phyloP scores from a whole-genome alignment of 2,329 filamentous ascomycete species.

The Magnaporthiopsis poae region DNA sequence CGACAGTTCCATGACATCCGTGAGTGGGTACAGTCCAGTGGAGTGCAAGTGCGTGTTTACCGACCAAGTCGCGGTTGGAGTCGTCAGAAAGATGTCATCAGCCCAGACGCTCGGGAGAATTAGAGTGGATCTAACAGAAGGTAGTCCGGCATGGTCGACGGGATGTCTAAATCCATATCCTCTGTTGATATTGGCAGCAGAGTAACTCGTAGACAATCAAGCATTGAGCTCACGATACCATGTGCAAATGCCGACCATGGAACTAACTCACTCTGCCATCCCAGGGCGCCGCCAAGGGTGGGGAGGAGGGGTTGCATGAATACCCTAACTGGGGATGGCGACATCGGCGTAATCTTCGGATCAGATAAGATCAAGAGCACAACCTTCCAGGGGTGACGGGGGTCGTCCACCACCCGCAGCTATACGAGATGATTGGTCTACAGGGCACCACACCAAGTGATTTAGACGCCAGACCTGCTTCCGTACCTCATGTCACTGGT shows the following conservation, averaged over 20 bases:
- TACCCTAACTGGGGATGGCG: constrained; percentile 17
- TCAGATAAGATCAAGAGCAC: constrained; percentile 39
- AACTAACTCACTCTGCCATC: not conserved
- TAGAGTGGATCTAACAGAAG: no score
- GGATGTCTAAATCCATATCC: not conserved
- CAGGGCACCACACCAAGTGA: not conserved
- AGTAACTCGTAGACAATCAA: no score
- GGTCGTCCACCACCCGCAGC: not conserved
- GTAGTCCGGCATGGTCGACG: not conserved
- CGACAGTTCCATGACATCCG: not conserved
- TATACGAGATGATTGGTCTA: not conserved
- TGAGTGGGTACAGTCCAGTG: not conserved
- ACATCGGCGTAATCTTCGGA: constrained; percentile 42
- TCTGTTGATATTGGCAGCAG: no score
- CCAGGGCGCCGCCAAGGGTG: not conserved
- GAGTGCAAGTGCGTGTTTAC: not conserved
- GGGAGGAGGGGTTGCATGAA: constrained; percentile 9
- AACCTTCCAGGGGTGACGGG: constrained; percentile 12
- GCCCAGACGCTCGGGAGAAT: not conserved
- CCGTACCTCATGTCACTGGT: not conserved
- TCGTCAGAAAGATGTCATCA: not conserved
- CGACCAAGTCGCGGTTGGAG: not conserved
- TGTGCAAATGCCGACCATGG: not conserved
- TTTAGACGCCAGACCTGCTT: no score
- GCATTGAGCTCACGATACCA: not conserved